phyloP scores from a whole-genome alignment of 768 basidiomycete species.

The Leccinum uliginosum region DNA sequence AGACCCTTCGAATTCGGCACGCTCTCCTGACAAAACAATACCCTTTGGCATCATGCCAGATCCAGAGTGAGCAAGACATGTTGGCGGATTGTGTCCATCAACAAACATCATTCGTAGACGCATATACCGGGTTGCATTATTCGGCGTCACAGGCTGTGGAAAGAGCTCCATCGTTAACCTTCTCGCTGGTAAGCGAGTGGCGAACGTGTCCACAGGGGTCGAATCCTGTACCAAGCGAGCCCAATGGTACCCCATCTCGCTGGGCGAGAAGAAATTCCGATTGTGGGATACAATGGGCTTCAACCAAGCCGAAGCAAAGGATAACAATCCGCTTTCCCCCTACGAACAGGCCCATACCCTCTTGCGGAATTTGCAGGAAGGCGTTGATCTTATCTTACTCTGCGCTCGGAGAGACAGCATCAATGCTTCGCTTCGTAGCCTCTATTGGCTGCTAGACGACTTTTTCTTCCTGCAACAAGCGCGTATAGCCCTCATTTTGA shows the following conservation, averaged over 20 bases:
- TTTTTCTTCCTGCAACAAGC: constrained; percentile 36
- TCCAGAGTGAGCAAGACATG: constrained; percentile 13
- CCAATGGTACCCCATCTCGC: constrained; percentile 17
- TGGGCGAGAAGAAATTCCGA: constrained; percentile 20
- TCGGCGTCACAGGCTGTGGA: constrained; percentile 28
- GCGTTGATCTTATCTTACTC: constrained; percentile 39
- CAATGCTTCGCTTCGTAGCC: constrained; percentile 31
- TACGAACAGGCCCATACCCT: constrained; percentile 32
- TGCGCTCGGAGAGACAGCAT: constrained; percentile 37
- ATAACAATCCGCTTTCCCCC: constrained; percentile 14
- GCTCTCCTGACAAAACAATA: neutral
- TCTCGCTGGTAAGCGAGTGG: constrained; percentile 23
- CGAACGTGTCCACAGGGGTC: constrained; percentile 27
- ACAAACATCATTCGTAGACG: constrained; percentile 13
- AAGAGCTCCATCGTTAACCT: constrained; percentile 31
- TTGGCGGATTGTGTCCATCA: neutral
- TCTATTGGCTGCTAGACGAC: constrained; percentile 35
- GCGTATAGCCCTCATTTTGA: constrained; percentile 36
- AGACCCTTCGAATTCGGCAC: neutral
- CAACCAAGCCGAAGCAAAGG: constrained; percentile 20
- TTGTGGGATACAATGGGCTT: constrained; percentile 35
- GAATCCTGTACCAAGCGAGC: constrained; percentile 33
- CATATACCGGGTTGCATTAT: constrained; percentile 22
- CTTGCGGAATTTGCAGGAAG: constrained; percentile 29
- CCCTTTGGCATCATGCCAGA: constrained; percentile 8